Conservation (phyloP, 2,329 filamentous ascomycete genomes). For the Stagonosporopsis tanaceti region DNA sequence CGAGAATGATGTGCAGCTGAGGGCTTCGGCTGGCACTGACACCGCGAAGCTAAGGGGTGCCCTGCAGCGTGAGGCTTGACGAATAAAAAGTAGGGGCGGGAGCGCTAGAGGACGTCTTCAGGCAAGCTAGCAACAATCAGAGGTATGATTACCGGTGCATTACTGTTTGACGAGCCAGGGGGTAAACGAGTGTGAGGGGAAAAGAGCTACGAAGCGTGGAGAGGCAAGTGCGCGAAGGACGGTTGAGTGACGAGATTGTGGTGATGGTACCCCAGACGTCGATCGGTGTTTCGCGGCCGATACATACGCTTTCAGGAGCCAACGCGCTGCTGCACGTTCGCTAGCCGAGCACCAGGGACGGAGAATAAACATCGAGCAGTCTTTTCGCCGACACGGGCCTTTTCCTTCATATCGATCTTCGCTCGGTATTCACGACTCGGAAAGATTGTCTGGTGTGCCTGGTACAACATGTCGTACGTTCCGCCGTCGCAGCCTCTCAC, state of each 20-base stretch:
- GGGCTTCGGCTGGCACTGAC: conserved; percentile 17
- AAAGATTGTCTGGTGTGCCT: conserved; percentile 22
- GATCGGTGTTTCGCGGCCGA: conserved; percentile 20
- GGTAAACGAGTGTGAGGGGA: conserved; percentile 11
- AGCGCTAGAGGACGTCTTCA: conserved; percentile 21
- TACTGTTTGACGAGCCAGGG: conserved; percentile 1
- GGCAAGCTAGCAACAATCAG: conserved; percentile 9
- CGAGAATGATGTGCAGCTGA: conserved; percentile 16
- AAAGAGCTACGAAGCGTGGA: conserved; percentile 11
- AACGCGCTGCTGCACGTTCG: conserved; percentile 15
- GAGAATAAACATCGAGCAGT: conserved; percentile 10
- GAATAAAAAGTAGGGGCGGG: conserved; percentile 23
- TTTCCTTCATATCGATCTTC: background rate
- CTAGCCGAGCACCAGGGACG: conserved; percentile 10
- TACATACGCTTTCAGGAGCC: conserved; percentile 17
- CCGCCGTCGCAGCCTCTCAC: conserved; percentile 12
- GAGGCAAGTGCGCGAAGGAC: conserved; percentile 6
- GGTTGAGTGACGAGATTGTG: conserved; percentile 20
- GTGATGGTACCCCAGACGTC: conserved; percentile 17
- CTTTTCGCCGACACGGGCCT: background rate
- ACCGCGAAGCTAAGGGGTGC: conserved; percentile 24
- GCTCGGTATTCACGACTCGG: conserved; percentile 8
- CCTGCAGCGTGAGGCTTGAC: conserved; percentile 26
- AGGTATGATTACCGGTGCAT: conserved; percentile 20
- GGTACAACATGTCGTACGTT: conserved; percentile 25